These are phyloP conservation scores for Euphorbia schlechtendalii DNA, from an alignment of 441 rosid species.

Conservation along the genomic window DNA sequence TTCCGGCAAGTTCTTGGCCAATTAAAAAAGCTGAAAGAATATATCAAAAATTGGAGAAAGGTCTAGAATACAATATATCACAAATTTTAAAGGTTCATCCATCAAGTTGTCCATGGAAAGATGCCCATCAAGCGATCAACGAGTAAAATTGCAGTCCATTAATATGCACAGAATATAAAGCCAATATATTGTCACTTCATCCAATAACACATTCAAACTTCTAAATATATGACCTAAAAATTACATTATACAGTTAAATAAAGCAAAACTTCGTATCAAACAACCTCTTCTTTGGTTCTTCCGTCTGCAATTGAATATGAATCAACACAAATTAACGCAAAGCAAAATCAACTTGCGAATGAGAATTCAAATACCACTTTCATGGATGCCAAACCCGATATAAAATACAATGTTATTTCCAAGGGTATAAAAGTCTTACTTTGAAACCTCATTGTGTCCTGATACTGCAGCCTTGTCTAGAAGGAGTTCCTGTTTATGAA, in stretches of 20 bases:
- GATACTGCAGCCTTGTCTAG: conserved; percentile 45
- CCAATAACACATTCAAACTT: not conserved
- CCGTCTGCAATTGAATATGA: not conserved
- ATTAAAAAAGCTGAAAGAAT: too few species aligned
- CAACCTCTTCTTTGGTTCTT: not conserved
- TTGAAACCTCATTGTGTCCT: conserved; percentile 36
- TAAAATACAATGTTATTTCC: not conserved
- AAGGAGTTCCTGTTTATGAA: conserved; percentile 59
- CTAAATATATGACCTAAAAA: too few species aligned
- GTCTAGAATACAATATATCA: not conserved
- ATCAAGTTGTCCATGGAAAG: not conserved
- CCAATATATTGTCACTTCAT: not conserved
- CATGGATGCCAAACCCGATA: conserved; percentile 10
- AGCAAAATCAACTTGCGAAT: not conserved
- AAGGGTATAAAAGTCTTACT: conserved; percentile 36
- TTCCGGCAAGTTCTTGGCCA: too few species aligned
- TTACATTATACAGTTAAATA: not conserved
- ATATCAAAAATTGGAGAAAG: not conserved
- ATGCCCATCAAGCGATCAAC: not conserved
- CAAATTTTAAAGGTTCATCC: not conserved
- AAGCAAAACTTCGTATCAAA: not conserved
- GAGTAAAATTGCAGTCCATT: not conserved
- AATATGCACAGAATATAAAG: not conserved
- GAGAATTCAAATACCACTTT: not conserved
- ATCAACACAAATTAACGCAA: not conserved